Evolutionary conservation across 306 rosid species (phyloP).

Genomic region (Canavalia gladiata): DNA sequence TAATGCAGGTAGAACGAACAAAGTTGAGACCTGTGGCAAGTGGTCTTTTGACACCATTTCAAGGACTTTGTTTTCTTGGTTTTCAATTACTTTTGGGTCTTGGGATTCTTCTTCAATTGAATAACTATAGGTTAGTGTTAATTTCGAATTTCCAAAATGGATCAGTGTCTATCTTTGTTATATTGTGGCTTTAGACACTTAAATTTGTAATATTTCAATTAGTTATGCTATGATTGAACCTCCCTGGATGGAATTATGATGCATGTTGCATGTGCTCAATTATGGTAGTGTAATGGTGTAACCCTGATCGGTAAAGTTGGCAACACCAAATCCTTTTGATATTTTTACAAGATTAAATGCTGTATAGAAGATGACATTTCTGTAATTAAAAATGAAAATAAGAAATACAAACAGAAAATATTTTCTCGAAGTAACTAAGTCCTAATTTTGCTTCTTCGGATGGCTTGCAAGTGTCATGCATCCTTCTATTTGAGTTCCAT

Average conservation of each 20-base stretch:
- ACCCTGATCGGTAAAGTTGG: constrained; percentile 11
- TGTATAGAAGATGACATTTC: background rate
- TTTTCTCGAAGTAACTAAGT: background rate
- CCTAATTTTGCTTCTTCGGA: background rate
- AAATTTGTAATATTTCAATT: constrained; percentile 6
- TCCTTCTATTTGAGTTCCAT: background rate
- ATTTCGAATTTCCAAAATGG: constrained; percentile 29
- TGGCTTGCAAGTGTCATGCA: constrained; percentile 34
- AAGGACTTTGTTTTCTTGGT: constrained; percentile 89
- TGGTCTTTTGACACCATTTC: constrained; percentile 85
- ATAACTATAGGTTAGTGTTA: constrained; percentile 78
- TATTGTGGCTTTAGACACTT: constrained; percentile 12
- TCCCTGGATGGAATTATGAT: constrained; percentile 7
- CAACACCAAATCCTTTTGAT: constrained; percentile 22
- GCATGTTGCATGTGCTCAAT: constrained; percentile 32
- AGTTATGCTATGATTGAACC: constrained; percentile 6
- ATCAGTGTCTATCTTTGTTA: constrained; percentile 3
- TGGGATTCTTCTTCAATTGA: constrained; percentile 85
- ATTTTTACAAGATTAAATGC: constrained; percentile 3
- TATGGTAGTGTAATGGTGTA: constrained; percentile 16
- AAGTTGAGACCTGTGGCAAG: constrained; percentile 91
- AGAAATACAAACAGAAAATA: background rate
- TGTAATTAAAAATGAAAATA: background rate
- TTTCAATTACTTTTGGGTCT: constrained; percentile 90
- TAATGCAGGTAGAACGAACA: constrained; percentile 89